Evolutionary conservation across 108 stramenopile genomes (phyloP).

Genomic region (Nitzschia palea): DNA sequence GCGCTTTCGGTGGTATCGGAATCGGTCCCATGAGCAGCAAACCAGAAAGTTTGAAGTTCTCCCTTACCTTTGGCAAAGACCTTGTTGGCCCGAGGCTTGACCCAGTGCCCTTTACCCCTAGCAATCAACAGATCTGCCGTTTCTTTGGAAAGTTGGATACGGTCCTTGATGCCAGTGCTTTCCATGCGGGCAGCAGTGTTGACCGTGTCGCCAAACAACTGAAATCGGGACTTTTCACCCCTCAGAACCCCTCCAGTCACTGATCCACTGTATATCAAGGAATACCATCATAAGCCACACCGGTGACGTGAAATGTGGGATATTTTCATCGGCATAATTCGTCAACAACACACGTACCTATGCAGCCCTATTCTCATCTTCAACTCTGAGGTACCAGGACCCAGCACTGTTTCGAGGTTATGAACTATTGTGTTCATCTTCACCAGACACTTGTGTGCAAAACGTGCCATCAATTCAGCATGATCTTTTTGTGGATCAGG

Average conservation of each 20-base stretch:
- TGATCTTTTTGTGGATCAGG: slow-evolving; percentile 5
- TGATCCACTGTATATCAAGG: background rate
- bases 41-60: slow-evolving; percentile 19
- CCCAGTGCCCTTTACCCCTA: background rate
- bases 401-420: background rate
- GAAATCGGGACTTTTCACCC: background rate
- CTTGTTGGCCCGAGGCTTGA: background rate
- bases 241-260: background rate
- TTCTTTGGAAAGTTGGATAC: slow-evolving; percentile 20
- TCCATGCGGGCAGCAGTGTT: slow-evolving; percentile 24
- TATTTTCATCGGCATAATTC: too few relatives aligned
- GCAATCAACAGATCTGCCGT: slow-evolving; percentile 19
- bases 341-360: background rate
- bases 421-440: background rate
- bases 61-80: slow-evolving; percentile 24
- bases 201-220: slow-evolving; percentile 1
- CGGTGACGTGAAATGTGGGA: too few relatives aligned
- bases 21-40: background rate
- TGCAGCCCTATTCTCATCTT: slow-evolving; percentile 16
- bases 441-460: slow-evolving; percentile 1
- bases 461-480: slow-evolving; percentile 7
- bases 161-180: background rate
- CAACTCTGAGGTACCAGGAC: slow-evolving; percentile 6
- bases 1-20: background rate
- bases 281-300: too few relatives aligned